Conservation (phyloP, 1,284 basidiomycete species). For the Fistulina hepatica region DNA sequence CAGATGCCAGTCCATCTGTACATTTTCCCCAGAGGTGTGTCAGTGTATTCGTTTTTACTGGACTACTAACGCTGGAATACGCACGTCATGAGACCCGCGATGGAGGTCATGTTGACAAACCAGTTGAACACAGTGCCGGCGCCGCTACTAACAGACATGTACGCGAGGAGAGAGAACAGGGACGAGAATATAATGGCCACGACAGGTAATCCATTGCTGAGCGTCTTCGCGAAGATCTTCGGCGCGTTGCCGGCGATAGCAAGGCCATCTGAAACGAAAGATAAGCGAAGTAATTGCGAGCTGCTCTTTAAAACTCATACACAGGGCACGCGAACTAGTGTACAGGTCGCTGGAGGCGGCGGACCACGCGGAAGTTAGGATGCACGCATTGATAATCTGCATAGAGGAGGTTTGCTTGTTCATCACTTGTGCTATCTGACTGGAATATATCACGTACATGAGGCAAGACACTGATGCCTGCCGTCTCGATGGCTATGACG, state of each 20-base stretch:
- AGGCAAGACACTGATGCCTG: constrained; percentile 65
- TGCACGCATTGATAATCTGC: constrained; percentile 76
- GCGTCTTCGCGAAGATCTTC: constrained; percentile 55
- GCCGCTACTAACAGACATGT: constrained; percentile 51
- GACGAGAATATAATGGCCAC: constrained; percentile 58
- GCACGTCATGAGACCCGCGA: constrained; percentile 69
- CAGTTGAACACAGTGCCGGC: constrained; percentile 43
- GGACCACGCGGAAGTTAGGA: constrained; percentile 80
- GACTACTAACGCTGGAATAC: too few species aligned
- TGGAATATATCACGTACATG: constrained; percentile 28
- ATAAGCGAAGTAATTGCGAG: not conserved
- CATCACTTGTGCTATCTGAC: not conserved
- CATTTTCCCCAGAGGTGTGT: too few species aligned
- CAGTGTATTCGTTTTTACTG: too few species aligned
- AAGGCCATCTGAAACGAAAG: constrained; percentile 51
- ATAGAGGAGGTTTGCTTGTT: constrained; percentile 1
- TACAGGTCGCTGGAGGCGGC: constrained; percentile 80
- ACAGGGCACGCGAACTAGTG: constrained; percentile 70
- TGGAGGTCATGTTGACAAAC: constrained; percentile 65
- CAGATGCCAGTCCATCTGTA: too few species aligned
- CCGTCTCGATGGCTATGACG: constrained; percentile 67
- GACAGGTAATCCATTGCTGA: constrained; percentile 66
- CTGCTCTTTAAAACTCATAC: constrained; percentile 33
- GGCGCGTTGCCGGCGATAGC: constrained; percentile 71
- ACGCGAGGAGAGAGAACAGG: constrained; percentile 64